phyloP scores from a whole-genome alignment of 768 basidiomycete genomes.

The Pleurotus tuoliensis region DNA sequence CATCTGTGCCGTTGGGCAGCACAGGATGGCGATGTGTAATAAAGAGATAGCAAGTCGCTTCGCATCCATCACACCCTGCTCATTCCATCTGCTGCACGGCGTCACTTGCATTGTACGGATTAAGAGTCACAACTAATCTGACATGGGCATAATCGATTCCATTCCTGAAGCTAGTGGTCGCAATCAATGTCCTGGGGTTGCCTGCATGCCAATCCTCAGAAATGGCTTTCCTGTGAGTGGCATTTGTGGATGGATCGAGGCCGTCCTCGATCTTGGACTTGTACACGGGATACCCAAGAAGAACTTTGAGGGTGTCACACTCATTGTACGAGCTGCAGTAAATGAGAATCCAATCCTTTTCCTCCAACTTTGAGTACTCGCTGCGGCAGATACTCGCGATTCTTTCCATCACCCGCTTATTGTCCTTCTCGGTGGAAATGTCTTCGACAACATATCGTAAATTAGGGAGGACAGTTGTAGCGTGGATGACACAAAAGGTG shows the following conservation, averaged over 20 bases:
- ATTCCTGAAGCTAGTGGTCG: conserved; percentile 5
- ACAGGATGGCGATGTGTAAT: neutral
- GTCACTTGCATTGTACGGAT: neutral
- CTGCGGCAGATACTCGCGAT: neutral
- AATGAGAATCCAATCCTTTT: neutral
- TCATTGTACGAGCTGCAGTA: conserved; percentile 4
- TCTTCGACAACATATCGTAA: neutral
- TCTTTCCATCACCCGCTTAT: neutral
- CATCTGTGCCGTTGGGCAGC: neutral
- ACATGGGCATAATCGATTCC: conserved; percentile 6
- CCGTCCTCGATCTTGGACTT: neutral
- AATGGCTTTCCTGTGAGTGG: neutral
- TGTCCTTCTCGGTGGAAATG: too few relatives aligned
- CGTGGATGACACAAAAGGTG: neutral
- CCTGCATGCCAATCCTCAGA: neutral
- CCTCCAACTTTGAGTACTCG: neutral
- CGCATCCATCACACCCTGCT: neutral
- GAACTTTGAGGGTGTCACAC: neutral
- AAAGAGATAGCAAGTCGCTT: neutral
- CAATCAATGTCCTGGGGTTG: neutral
- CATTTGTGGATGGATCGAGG: neutral
- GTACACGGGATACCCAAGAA: neutral
- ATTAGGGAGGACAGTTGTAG: conserved; percentile 5
- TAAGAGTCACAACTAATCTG: neutral
- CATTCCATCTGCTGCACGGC: conserved; percentile 2